Evolutionary conservation across 306 rosid genomes (phyloP), one percentile per base, ranked within the genome.

Genomic region (Albizia julibrissin): DNA sequence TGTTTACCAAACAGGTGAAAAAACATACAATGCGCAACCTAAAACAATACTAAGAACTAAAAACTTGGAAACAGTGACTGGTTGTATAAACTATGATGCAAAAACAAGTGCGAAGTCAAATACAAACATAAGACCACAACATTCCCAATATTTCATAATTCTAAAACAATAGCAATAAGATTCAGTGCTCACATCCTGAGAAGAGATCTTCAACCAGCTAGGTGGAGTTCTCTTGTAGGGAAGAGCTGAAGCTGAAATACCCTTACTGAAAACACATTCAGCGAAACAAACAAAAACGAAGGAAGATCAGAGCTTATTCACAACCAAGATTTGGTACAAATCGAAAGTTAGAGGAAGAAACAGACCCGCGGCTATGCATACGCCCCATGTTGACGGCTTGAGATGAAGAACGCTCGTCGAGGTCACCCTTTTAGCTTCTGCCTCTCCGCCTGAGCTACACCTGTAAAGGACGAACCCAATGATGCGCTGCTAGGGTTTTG

Each of bases 291-390:
- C 13, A 10, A 43, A 37, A 43, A 1, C 0, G 47, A 43, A 43
- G 13, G 14, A 43, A 43, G 47, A 10, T 43, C 10, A 43, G 14
- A 8, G 47, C 47, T 43, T 43, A 43, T 43, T 43, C 47, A 43
- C 11, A 43, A 43, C 47, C 10, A 43, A 43, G 10, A 8, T 10
- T 43, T 10, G 10, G 54, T 15, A 4, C 21, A 50, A 72, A 21
- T 40, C 26, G 16, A 56, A 19, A 56, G 2, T 43, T 3, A 47
- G 75, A 15, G 31, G 68, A 27, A 73, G 34, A 14, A 24, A 80
- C 87, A 47, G 59, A 87, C 92, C 92, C 92, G 73, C 85, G 75
- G 69, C 91, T 89, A 83, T 89, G 92, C 92, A 89, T 89, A 37
- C 91, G 85, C 66, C 92, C 89, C 92, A 89, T 89, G 80, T 62